Evolutionary conservation across 352 stramenopile genomes (phyloP).

Genomic region (Globisporangium solare): DNA sequence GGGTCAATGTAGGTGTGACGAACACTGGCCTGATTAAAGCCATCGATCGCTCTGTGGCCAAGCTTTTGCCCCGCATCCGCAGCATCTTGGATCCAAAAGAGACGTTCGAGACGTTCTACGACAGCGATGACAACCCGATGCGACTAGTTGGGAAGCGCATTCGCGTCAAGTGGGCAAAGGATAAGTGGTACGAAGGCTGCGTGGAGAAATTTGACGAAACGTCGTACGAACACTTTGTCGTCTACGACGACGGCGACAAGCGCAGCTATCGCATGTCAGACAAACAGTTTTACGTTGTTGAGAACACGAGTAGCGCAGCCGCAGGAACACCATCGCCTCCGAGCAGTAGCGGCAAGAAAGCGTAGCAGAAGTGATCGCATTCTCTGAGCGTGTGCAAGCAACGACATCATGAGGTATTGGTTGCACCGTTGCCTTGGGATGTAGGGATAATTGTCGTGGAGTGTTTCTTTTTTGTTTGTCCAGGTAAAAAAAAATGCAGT

Average conservation of each 20-base stretch:
- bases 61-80: slow-evolving; percentile 53
- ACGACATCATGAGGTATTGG: neutral
- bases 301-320: slow-evolving; percentile 11
- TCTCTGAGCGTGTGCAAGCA: slow-evolving; percentile 4
- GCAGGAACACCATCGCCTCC: slow-evolving; percentile 15
- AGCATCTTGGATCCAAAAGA: slow-evolving; percentile 38
- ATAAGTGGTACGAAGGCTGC: slow-evolving; percentile 85
- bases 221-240: slow-evolving; percentile 78
- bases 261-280: slow-evolving; percentile 87
- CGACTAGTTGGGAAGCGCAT: slow-evolving; percentile 81
- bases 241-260: slow-evolving; percentile 86
- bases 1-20: slow-evolving; percentile 59
- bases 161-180: slow-evolving; percentile 85
- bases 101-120: slow-evolving; percentile 74
- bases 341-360: slow-evolving; percentile 13
- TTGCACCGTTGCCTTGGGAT: neutral
- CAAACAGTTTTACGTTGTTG: slow-evolving; percentile 83
- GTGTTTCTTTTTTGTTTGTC: slow-evolving; percentile 2
- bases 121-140: slow-evolving; percentile 84
- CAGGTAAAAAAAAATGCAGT: slow-evolving; percentile 1
- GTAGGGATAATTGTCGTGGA: neutral
- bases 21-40: slow-evolving; percentile 53
- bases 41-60: slow-evolving; percentile 55
- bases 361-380: slow-evolving; percentile 6
- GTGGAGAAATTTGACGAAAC: slow-evolving; percentile 77